Evolutionary conservation across 1,139 yeast species (phyloP), one percentile per base, ranked within the genome.

Genomic region (Kurtzmaniella quercitrusa): DNA sequence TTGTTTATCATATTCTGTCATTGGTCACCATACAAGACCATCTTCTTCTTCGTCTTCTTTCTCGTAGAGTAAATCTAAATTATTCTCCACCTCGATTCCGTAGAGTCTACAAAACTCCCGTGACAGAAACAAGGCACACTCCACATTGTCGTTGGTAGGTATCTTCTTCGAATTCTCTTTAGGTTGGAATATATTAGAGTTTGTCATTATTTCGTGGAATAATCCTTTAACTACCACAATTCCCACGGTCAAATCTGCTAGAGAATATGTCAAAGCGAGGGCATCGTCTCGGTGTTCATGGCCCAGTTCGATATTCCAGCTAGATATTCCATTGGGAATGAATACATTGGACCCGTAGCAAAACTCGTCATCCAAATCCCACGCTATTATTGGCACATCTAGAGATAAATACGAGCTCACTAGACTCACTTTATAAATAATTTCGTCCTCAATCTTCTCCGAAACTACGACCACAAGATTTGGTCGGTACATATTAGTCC

Each of bases 341-440:
- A 62, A 48, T 5, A 57, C 60, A 38, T 59, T 60, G 2, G 55
- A 21, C 23, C 34, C 62, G 6, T 40, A 49, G 48, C 73, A 68
- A 9, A 62, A 47, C 3, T 57, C 53, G 10, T 56, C 46, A 9
- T 45, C 40, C n/a, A 46, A 41, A 37, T 60, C 51, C 69, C 70
- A 68, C 2, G 68, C 67, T 29, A 60, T 49, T 4, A 66, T 57
- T 1, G 63, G 65, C 9, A 66, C 55, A 40, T 64, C 62, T 43
- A 72, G 66, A 0, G 72, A 63, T 9, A 68, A 55, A 2, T 66
- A 69, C 0, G 73, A 62, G 41, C 73, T 63, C 3, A 67, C 56
- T 42, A 65, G 64, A 29, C 62, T 55, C 5, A 68, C 47, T 41
- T 60, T 58, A 46, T 55, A 70, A 23, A 54, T 48, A 44, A 15